Evolutionary conservation across 495 filamentous ascomycete genomes (phyloP), one percentile per base, ranked within the genome.

Genomic region (Echria macrotheca): DNA sequence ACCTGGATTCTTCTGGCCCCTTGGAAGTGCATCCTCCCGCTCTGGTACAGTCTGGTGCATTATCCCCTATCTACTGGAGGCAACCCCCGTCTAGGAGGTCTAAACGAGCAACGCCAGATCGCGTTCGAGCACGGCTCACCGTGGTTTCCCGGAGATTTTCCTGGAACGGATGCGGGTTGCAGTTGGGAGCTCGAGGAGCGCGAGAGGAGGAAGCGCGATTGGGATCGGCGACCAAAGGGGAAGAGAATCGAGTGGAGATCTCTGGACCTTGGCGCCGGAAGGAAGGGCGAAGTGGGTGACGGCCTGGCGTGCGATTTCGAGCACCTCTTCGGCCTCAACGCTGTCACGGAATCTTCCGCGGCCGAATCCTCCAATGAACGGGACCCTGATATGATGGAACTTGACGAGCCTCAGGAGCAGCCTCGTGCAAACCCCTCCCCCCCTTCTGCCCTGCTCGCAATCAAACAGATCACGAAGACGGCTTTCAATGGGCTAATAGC

Each of bases 241-340:
- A 95, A 91, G 59, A 74, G 88, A 50, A 67, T 81, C 0, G 83
- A 85, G 51, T 97, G 83, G 73, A 79, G 80, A 19, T 85, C 76
- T 42, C 72, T 96, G n/a, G 76, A 85, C 54, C 64, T 96, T 33
- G 86, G 87, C 0, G 71, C 78, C 43, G 83, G 77, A 3, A 80
- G 79, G 37, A 94, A 82, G 56, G 91, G 93, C 2, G 93, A 97
- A 59, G 61, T 95, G 32, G 93, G 93, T 2, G 65, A 74, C 43
- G 90, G 90, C 1, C 90, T 87, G 81, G 80, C 81, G 14, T 96
- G 91, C 70, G 91, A 96, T 60, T 97, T 89, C 78, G 85, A 87
- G 53, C 67, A 69, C 47, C 72, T 93, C 17, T 67, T 73, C 43
- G 61, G 61, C 0, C 55, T 70, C 18, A n/a, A n/a, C n/a, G n/a